A percentile compares a stretch with the other conserved stretches of the same genome.
phyloP scores from a whole-genome alignment of 345 rosid genomes.

The Citrus inodora region DNA sequence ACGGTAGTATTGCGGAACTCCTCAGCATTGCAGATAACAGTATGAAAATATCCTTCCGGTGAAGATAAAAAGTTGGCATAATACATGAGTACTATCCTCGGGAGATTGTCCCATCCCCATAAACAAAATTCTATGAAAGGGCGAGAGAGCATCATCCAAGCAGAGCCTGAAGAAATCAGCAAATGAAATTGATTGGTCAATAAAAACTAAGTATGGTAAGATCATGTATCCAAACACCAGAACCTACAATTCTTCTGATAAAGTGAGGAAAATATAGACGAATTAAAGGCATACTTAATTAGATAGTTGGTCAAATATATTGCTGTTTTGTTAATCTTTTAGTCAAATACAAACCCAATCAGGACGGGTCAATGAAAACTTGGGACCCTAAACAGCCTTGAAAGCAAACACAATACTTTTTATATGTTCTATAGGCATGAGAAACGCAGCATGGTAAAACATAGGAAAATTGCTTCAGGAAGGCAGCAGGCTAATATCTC shows the following conservation, averaged over 20 bases:
- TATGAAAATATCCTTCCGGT: slow-evolving; percentile 92
- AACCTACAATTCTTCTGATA: neutral
- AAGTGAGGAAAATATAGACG: neutral
- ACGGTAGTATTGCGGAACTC: slow-evolving; percentile 70
- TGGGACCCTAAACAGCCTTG: neutral
- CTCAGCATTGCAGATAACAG: slow-evolving; percentile 75
- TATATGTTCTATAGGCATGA: neutral
- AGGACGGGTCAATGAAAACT: neutral
- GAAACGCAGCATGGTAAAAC: neutral
- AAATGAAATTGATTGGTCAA: slow-evolving; percentile 3
- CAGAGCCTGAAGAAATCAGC: slow-evolving; percentile 55
- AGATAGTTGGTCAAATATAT: neutral
- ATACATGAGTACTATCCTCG: slow-evolving; percentile 79
- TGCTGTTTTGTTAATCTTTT: neutral
- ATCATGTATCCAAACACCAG: neutral
- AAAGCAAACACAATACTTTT: neutral
- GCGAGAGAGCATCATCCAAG: slow-evolving; percentile 93
- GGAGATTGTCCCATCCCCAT: slow-evolving; percentile 95
- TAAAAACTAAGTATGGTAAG: neutral
- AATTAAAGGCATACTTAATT: neutral
- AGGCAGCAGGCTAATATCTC: neutral
- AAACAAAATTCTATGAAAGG: slow-evolving; percentile 72
- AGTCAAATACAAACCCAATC: neutral
- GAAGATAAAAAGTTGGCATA: slow-evolving; percentile 88
- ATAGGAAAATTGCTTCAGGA: neutral